A percentile compares a stretch with the other conserved stretches of the same genome.
Evolutionary conservation across 371 early-diverging fungal genomes (phyloP).

Genomic region (Apophysomyces variabilis): DNA sequence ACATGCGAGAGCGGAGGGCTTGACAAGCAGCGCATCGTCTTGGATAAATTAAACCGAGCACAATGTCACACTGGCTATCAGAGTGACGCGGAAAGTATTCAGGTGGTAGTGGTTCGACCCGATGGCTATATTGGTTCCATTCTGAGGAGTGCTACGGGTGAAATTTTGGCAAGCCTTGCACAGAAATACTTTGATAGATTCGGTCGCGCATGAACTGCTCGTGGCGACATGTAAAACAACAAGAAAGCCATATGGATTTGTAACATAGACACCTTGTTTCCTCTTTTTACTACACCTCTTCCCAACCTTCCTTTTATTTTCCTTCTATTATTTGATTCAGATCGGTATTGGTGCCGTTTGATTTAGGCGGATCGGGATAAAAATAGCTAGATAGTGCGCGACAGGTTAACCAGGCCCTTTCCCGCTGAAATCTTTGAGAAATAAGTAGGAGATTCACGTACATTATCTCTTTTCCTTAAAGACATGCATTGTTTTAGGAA

Average conservation of each 20-base stretch:
- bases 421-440: no score
- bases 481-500: no score
- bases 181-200: conserved; percentile 4
- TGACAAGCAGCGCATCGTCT: conserved; percentile 28
- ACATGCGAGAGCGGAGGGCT: conserved; percentile 9
- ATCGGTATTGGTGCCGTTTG: no score
- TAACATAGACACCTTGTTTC: background rate
- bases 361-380: no score
- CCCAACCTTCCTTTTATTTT: no score
- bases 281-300: background rate
- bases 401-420: no score
- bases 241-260: background rate
- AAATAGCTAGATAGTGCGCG: no score
- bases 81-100: conserved; percentile 9
- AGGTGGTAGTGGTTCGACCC: conserved; percentile 42
- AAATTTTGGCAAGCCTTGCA: background rate
- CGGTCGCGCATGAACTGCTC: background rate
- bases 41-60: conserved; percentile 49
- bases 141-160: conserved; percentile 15
- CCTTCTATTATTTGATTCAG: no score
- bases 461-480: no score
- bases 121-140: conserved; percentile 48
- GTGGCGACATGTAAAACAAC: background rate
- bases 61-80: conserved; percentile 46
- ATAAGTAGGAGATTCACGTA: no score